Evolutionary conservation across 805 yeast genomes (phyloP).

Genomic region (Aciculoconidium aculeatum): DNA sequence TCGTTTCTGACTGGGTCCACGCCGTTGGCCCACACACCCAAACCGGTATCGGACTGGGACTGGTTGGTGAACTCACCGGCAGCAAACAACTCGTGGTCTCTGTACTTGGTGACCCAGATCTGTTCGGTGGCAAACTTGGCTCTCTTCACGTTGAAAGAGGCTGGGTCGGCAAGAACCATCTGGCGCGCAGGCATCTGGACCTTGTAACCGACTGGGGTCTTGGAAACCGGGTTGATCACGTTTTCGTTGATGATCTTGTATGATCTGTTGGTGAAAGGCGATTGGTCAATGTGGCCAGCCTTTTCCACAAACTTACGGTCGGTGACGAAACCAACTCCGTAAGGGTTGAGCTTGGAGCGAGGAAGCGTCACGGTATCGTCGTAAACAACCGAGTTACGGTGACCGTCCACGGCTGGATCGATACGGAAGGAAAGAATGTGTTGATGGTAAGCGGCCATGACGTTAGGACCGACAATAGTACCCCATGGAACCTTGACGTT

Average conservation of each 20-base stretch:
- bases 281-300: slow-evolving; percentile 66
- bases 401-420: slow-evolving; percentile 80
- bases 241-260: slow-evolving; percentile 72
- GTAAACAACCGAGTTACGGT: slow-evolving; percentile 64
- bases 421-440: slow-evolving; percentile 74
- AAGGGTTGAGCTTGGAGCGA: slow-evolving; percentile 50
- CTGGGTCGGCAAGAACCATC: slow-evolving; percentile 61
- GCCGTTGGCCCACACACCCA: slow-evolving; percentile 67
- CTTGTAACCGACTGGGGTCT: slow-evolving; percentile 73
- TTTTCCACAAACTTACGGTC: slow-evolving; percentile 62
- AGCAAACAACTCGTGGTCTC: slow-evolving; percentile 66
- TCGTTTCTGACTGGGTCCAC: slow-evolving; percentile 64
- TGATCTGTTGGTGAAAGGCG: slow-evolving; percentile 70
- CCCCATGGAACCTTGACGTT: slow-evolving; percentile 65
- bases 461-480: slow-evolving; percentile 73
- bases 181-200: slow-evolving; percentile 69
- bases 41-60: slow-evolving; percentile 63
- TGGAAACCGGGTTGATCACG: slow-evolving; percentile 61
- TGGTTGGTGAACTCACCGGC: slow-evolving; percentile 88
- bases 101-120: slow-evolving; percentile 76
- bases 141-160: slow-evolving; percentile 62
- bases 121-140: slow-evolving; percentile 74
- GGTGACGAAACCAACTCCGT: slow-evolving; percentile 63
- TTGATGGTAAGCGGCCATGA: slow-evolving; percentile 81
- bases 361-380: slow-evolving; percentile 66